These are phyloP conservation scores for Canna indica DNA, from an alignment of 176 grass and related monocot species.

Conservation along the genomic window DNA sequence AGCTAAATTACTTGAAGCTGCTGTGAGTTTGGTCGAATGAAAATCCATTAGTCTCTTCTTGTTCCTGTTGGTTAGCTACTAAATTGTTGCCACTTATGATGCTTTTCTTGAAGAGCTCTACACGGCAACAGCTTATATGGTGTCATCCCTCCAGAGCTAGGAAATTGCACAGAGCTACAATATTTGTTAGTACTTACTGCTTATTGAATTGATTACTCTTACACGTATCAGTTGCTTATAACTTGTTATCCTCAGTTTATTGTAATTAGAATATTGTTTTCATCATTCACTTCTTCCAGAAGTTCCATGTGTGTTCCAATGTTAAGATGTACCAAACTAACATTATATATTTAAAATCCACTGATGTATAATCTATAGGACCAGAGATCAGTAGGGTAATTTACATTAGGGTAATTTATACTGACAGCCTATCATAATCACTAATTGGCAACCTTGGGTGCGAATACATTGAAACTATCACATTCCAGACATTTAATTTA, in stretches of 20 bases:
- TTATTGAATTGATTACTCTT: constrained; percentile 4
- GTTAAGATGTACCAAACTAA: neutral
- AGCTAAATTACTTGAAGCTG: constrained; percentile 56
- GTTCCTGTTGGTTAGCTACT: neutral
- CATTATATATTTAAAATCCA: neutral
- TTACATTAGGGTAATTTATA: neutral
- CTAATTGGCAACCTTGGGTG: too few relatives aligned
- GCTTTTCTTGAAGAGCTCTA: constrained; percentile 45
- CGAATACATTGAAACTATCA: too few relatives aligned
- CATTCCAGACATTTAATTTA: neutral
- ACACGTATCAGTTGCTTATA: neutral
- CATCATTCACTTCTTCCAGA: neutral
- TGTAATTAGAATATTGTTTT: neutral
- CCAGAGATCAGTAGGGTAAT: neutral
- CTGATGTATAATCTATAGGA: neutral
- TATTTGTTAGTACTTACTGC: constrained; percentile 53
- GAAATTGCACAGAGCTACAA: constrained; percentile 78
- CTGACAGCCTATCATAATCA: neutral
- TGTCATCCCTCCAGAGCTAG: constrained; percentile 77
- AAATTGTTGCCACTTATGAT: neutral
- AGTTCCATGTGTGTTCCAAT: neutral
- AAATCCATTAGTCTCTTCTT: constrained; percentile 5
- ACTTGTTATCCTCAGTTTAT: constrained; percentile 3
- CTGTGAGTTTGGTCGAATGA: constrained; percentile 49
- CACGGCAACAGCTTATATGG: constrained; percentile 95